Evolutionary conservation across 192 early-diverging fungal species (phyloP), one percentile per base, ranked within the genome.

Genomic region (Coemansia sp.): DNA sequence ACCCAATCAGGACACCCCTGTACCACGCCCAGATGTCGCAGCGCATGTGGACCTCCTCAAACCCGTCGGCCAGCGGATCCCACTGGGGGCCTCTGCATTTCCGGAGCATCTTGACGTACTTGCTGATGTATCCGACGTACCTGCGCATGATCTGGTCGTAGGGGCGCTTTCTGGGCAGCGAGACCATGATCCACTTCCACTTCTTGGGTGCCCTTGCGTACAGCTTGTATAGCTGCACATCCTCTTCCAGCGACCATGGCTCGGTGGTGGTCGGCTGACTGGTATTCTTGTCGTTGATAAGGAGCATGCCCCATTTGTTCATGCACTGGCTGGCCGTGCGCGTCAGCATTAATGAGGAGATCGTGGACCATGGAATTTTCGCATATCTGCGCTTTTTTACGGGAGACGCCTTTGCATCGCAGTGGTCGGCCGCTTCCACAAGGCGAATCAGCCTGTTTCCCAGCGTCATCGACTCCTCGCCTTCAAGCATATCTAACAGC

Each of bases 1-100:
- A 82, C 12, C 79, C 79, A n/a, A 64, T 61, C 1, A 56, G n/a
- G 2, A 14, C 9, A 6, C 49, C 66, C 35, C 8, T 12, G 58
- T 67, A 71, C 79, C 79, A 82, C 0, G 74, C 60, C 5, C 12
- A 33, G 10, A 82, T 58, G 64, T 82, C 79, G n/a, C 79, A 82
- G 0, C 79, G 62, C 64, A 62, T 57, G 52, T 82, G 79, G 14
- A 82, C 79, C 45, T 82, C 79, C 16, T 63, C 64, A 16, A 82
- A 64, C 2, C 43, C 43, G 20, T 82, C 79, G 1, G 39, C 67
- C 71, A 70, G 12, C 10, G 79, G 79, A 56, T 82, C 74, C 74
- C 74, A 82, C 8, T 6, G 24, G 5, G 70, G 45, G 15, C 69
- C 69, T 23, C 71, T 52, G 56, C 79, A 76, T 12, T 38, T 35